Conservation (phyloP, 108 stramenopile species). For the Skeletonema tropicum region DNA sequence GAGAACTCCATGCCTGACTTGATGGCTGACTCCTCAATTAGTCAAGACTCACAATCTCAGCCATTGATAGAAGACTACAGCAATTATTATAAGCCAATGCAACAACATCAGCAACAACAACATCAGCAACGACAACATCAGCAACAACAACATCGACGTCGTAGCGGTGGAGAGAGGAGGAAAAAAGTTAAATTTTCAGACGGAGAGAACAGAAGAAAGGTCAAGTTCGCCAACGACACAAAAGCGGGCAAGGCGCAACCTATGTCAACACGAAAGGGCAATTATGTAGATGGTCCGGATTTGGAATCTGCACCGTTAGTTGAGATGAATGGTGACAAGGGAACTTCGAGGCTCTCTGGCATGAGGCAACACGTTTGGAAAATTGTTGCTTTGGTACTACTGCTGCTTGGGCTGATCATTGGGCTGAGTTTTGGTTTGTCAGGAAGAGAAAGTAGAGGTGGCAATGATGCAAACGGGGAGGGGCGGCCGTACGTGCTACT, state of each 20-base stretch:
- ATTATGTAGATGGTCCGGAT: not conserved
- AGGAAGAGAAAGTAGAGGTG: conserved; percentile 2
- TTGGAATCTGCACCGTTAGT: conserved; percentile 1
- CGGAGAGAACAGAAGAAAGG: conserved; percentile 13
- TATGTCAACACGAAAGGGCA: conserved; percentile 6
- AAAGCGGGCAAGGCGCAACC: conserved; percentile 26
- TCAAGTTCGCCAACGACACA: conserved; percentile 21
- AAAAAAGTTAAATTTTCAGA: conserved; percentile 20
- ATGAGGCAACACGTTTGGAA: not conserved
- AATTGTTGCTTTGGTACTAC: not conserved
- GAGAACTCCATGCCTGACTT: conserved; percentile 28
- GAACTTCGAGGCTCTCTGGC: not conserved
- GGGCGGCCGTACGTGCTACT: not conserved
- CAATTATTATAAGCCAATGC: conserved; percentile 1
- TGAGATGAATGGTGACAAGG: not conserved
- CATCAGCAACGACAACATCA: not conserved
- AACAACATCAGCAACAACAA: conserved; percentile 7
- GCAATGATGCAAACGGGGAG: not conserved
- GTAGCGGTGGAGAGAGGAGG: not conserved
- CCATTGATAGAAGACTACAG: conserved; percentile 1
- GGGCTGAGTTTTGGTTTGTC: conserved; percentile 5
- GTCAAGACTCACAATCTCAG: not conserved
- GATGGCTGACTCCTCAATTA: not conserved
- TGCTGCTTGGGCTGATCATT: not conserved
- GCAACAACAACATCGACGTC: conserved; percentile 16